A percentile compares a stretch with the other conserved stretches of the same genome.
phyloP scores from a whole-genome alignment of 805 yeast species.

The Saturnispora quitensis region DNA sequence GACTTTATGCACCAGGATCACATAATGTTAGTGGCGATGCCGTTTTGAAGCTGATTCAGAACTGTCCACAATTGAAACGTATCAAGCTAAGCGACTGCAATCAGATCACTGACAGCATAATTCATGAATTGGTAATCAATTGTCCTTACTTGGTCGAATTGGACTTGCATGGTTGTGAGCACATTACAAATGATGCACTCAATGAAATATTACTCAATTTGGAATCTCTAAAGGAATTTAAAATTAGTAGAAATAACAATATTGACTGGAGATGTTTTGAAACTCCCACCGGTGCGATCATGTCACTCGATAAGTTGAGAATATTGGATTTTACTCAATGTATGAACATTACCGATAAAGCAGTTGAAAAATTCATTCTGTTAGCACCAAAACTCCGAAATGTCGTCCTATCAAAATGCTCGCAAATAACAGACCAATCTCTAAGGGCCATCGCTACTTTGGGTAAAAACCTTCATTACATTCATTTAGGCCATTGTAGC shows the following conservation, averaged over 20 bases:
- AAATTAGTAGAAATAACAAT: constrained; percentile 64
- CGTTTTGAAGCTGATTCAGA: constrained; percentile 44
- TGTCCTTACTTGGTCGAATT: constrained; percentile 83
- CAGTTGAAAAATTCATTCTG: constrained; percentile 60
- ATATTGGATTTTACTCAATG: constrained; percentile 82
- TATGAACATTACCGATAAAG: constrained; percentile 66
- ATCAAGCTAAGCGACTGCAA: constrained; percentile 70
- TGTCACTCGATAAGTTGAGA: constrained; percentile 56
- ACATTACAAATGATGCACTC: constrained; percentile 58
- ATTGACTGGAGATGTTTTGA: constrained; percentile 60
- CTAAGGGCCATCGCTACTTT: constrained; percentile 60
- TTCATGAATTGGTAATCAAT: constrained; percentile 50
- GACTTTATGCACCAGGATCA: constrained; percentile 83
- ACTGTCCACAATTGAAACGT: constrained; percentile 71
- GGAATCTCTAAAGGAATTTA: constrained; percentile 73
- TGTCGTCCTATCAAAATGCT: constrained; percentile 83
- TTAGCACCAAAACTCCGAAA: constrained; percentile 82
- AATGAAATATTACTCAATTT: constrained; percentile 48
- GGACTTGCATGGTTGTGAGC: constrained; percentile 76
- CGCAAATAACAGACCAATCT: constrained; percentile 75
- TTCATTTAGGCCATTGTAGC: constrained; percentile 91
- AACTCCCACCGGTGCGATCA: constrained; percentile 20
- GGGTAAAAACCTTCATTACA: constrained; percentile 74
- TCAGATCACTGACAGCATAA: constrained; percentile 53
- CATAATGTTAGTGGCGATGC: constrained; percentile 59